phyloP scores from a whole-genome alignment of 257 asterid species.

The Solanum appendiculatum region DNA sequence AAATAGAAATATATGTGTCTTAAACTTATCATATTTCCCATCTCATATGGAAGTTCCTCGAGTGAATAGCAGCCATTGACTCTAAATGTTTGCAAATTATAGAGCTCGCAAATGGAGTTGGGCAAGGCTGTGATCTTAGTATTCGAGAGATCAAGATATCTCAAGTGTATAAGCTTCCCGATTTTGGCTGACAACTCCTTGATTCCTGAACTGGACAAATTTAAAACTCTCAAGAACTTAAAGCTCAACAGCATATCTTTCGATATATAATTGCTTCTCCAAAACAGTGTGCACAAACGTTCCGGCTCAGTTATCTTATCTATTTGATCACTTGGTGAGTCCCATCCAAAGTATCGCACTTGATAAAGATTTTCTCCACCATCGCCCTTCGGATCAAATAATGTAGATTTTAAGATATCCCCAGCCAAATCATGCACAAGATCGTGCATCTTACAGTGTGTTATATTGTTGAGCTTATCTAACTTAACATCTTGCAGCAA shows the following conservation, averaged over 20 bases:
- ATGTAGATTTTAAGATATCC: neutral
- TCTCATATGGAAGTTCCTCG: neutral
- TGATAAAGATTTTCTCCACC: neutral
- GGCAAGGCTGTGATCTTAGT: neutral
- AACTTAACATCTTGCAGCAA: slow-evolving; percentile 4
- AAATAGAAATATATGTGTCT: neutral
- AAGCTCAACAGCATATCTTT: neutral
- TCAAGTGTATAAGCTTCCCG: neutral
- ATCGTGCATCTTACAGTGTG: slow-evolving; percentile 16
- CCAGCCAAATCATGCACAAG: slow-evolving; percentile 17
- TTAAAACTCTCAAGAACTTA: slow-evolving; percentile 2
- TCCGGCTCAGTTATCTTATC: neutral
- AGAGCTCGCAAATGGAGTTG: neutral
- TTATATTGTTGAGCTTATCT: neutral
- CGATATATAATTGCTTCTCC: neutral
- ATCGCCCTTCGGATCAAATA: neutral
- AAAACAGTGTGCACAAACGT: neutral
- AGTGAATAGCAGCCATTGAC: neutral
- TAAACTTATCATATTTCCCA: slow-evolving; percentile 5
- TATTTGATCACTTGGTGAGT: neutral
- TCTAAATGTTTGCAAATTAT: slow-evolving; percentile 3
- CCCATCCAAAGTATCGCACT: neutral
- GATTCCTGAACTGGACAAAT: neutral
- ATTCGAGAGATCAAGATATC: slow-evolving; percentile 7
- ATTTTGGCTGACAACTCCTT: neutral